Evolutionary conservation across 495 filamentous ascomycete genomes (phyloP).

Genomic region (Tuber borchii): DNA sequence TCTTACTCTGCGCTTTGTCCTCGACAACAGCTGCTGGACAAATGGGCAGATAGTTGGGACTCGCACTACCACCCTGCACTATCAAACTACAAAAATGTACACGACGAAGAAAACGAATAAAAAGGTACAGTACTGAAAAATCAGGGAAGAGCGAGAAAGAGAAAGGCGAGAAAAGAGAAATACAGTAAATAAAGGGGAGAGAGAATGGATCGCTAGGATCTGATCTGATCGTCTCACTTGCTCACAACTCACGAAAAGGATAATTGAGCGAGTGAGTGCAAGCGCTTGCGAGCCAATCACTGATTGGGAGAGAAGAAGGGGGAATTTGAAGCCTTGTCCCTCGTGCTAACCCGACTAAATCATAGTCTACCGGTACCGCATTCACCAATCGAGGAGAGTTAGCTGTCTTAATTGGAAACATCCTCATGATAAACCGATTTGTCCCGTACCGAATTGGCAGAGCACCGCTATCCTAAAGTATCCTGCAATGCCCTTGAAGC

Average conservation of each 20-base stretch:
- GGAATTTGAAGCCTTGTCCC: background rate
- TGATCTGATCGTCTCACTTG: background rate
- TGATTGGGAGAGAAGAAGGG: background rate
- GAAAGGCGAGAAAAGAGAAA: background rate
- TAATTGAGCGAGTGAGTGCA: background rate
- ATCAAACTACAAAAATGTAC: background rate
- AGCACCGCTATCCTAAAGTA: background rate
- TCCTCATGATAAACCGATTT: background rate
- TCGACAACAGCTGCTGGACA: background rate
- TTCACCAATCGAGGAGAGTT: slow-evolving; percentile 4
- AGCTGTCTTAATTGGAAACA: background rate
- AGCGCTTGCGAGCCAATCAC: background rate
- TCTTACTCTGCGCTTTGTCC: background rate
- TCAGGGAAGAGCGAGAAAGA: background rate
- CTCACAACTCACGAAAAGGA: background rate
- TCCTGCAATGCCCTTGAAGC: background rate
- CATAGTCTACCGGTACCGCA: background rate
- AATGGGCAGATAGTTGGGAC: background rate
- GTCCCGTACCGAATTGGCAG: background rate
- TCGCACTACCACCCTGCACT: background rate
- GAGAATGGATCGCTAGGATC: background rate
- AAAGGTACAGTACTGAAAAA: background rate
- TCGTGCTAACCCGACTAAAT: background rate
- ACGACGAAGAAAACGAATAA: background rate
- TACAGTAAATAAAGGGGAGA: background rate